Evolutionary conservation across 2,329 filamentous ascomycete species (phyloP).

Genomic region (Diaporthe australafricana): DNA sequence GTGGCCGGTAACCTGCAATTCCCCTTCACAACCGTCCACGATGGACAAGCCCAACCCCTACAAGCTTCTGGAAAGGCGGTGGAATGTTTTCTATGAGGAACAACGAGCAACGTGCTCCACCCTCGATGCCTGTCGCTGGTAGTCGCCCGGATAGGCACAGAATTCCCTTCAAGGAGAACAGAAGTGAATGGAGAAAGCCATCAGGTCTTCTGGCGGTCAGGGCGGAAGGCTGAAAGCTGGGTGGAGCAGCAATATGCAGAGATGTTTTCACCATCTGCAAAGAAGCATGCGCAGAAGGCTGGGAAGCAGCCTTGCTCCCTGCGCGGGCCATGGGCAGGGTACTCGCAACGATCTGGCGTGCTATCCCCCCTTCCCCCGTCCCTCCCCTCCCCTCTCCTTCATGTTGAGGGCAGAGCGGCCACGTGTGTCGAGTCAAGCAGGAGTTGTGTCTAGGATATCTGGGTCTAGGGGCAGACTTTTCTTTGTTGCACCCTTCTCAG

Average conservation of each 20-base stretch:
- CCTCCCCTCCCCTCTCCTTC: conserved; percentile 32
- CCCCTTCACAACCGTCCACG: conserved; percentile 46
- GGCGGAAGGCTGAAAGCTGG: conserved; percentile 33
- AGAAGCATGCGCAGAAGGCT: conserved; percentile 37
- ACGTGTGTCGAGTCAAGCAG: conserved; percentile 69
- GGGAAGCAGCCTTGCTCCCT: conserved; percentile 30
- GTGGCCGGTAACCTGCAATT: conserved; percentile 50
- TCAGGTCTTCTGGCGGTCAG: conserved; percentile 39
- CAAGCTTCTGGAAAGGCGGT: conserved; percentile 54
- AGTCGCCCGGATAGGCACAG: conserved; percentile 50
- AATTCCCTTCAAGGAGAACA: conserved; percentile 45
- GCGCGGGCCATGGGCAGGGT: conserved; percentile 11
- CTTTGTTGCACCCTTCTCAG: conserved; percentile 60
- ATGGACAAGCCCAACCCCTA: conserved; percentile 41
- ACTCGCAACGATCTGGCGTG: conserved; percentile 23
- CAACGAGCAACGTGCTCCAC: conserved; percentile 17
- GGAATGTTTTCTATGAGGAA: conserved; percentile 46
- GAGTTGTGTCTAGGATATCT: conserved; percentile 49
- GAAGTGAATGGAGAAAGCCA: conserved; percentile 35
- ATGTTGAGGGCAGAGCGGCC: conserved; percentile 49
- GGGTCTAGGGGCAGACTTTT: conserved; percentile 49
- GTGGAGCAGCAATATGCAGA: conserved; percentile 30
- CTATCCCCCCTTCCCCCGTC: conserved; percentile 13
- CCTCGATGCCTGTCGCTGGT: conserved; percentile 37
- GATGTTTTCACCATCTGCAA: conserved; percentile 35